Conservation (phyloP, 495 filamentous ascomycete genomes). For the Coniosporium apollinis region DNA sequence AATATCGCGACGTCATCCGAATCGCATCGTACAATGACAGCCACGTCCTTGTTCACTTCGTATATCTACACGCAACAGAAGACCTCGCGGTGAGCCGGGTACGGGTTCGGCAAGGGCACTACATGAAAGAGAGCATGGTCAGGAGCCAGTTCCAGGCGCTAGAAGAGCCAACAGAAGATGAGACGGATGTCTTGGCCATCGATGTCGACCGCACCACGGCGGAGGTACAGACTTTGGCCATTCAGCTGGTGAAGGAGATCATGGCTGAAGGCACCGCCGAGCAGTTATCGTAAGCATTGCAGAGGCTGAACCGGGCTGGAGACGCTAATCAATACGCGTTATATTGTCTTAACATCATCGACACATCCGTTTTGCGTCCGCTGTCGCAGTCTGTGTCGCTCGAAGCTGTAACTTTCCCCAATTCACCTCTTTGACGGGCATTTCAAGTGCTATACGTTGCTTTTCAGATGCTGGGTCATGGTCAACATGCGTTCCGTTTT, state of each 20-base stretch:
- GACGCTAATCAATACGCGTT: no score
- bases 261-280: no score
- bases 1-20: slow-evolving; percentile 94
- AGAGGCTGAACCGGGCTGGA: no score
- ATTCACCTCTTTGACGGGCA: no score
- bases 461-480: no score
- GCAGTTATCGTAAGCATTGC: no score
- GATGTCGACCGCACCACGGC: slow-evolving; percentile 52
- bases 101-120: slow-evolving; percentile 57
- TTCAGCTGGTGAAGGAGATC: slow-evolving; percentile 22
- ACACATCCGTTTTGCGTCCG: no score
- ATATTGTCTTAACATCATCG: no score
- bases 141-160: slow-evolving; percentile 73
- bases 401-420: no score
- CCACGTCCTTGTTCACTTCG: slow-evolving; percentile 71
- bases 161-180: slow-evolving; percentile 60
- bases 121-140: slow-evolving; percentile 98
- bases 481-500: no score
- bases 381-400: no score
- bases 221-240: slow-evolving; percentile 48
- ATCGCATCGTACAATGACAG: slow-evolving; percentile 66
- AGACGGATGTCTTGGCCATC: slow-evolving; percentile 71
- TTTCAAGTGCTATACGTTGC: no score
- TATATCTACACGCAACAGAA: slow-evolving; percentile 72
- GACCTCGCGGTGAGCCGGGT: slow-evolving; percentile 61